Evolutionary conservation across 2,329 filamentous ascomycete genomes (phyloP).

Genomic region (Clonostachys chloroleuca): DNA sequence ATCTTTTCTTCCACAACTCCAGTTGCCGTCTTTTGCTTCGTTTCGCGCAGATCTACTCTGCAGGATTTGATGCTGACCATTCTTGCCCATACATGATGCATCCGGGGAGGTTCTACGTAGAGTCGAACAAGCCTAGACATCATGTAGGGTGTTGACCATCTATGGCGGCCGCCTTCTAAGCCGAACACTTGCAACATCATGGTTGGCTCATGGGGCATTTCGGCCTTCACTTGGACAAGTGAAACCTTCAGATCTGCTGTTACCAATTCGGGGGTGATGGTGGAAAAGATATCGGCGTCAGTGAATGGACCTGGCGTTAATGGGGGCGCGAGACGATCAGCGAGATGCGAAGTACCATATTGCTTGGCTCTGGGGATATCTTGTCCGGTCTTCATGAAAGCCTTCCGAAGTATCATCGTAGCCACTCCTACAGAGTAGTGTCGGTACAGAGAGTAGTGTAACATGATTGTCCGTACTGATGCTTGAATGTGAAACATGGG

Average conservation of each 20-base stretch:
- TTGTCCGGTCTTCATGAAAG: slow-evolving; percentile 53
- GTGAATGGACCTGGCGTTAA: slow-evolving; percentile 13
- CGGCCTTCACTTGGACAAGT: slow-evolving; percentile 82
- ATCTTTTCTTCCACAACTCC: slow-evolving; percentile 70
- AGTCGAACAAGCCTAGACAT: slow-evolving; percentile 75
- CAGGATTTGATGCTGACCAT: slow-evolving; percentile 79
- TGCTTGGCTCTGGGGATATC: slow-evolving; percentile 27
- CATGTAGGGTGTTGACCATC: slow-evolving; percentile 82
- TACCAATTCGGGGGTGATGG: slow-evolving; percentile 57
- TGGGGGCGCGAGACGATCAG: slow-evolving; percentile 31
- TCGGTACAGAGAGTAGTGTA: slow-evolving; percentile 90
- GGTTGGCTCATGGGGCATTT: slow-evolving; percentile 83
- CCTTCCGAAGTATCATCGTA: slow-evolving; percentile 66
- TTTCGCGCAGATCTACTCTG: slow-evolving; percentile 75
- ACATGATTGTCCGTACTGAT: slow-evolving; percentile 69
- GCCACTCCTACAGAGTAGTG: slow-evolving; percentile 89
- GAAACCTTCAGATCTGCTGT: slow-evolving; percentile 78
- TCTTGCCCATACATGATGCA: slow-evolving; percentile 80
- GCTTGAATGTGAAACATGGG: slow-evolving; percentile 85
- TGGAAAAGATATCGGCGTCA: slow-evolving; percentile 23
- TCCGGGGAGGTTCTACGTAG: slow-evolving; percentile 81
- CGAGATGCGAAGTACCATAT: slow-evolving; percentile 16
- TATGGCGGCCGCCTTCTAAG: slow-evolving; percentile 76
- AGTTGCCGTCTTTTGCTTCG: slow-evolving; percentile 59
- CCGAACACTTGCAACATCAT: slow-evolving; percentile 87